These are phyloP conservation scores for Debaryomyces hansenii DNA, from an alignment of 805 yeast species.

Conservation along the genomic window DNA sequence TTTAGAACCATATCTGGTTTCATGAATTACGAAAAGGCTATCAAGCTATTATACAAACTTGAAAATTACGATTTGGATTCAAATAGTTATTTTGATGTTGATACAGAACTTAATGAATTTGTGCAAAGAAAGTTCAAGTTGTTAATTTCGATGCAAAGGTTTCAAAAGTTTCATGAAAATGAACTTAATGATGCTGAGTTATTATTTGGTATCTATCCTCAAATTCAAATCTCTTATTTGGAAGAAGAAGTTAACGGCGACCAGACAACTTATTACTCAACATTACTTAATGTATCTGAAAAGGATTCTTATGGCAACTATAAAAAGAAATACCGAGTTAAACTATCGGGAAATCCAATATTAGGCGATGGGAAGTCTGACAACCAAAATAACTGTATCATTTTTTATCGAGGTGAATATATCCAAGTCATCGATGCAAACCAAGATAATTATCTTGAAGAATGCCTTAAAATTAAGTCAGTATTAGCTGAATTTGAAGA, in stretches of 20 bases:
- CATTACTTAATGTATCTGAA: slow-evolving; percentile 39
- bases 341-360: slow-evolving; percentile 89
- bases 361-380: slow-evolving; percentile 96
- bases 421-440: slow-evolving; percentile 95
- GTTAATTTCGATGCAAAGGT: slow-evolving; percentile 86
- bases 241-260: slow-evolving; percentile 50
- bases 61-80: slow-evolving; percentile 57
- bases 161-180: slow-evolving; percentile 58
- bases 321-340: slow-evolving; percentile 52
- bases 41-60: slow-evolving; percentile 63
- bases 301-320: slow-evolving; percentile 57
- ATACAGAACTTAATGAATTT: slow-evolving; percentile 37
- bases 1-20: slow-evolving; percentile 85
- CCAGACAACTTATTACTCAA: slow-evolving; percentile 56
- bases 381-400: slow-evolving; percentile 85
- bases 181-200: slow-evolving; percentile 70
- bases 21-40: slow-evolving; percentile 73
- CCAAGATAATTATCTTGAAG: slow-evolving; percentile 93
- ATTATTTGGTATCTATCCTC: slow-evolving; percentile 73
- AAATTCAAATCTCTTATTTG: slow-evolving; percentile 54
- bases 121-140: slow-evolving; percentile 78
- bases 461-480: slow-evolving; percentile 86
- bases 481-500: slow-evolving; percentile 92
- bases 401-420: slow-evolving; percentile 91
- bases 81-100: slow-evolving; percentile 10